A percentile compares a stretch with the other conserved stretches of the same genome.
Conservation (phyloP, 129 eudicot genomes). For the Chrysanthemum seticuspe region DNA sequence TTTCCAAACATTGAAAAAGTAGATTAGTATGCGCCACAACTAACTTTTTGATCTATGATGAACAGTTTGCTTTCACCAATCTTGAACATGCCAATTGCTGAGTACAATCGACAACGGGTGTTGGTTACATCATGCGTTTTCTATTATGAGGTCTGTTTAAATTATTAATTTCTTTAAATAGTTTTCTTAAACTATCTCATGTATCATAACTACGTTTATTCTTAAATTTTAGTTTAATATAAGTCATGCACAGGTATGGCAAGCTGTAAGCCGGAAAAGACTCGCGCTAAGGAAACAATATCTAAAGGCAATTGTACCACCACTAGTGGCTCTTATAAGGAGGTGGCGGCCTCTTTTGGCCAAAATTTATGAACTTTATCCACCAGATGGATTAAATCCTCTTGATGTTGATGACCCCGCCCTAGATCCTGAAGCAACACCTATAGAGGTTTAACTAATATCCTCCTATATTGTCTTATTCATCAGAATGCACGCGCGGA, state of each 20-base stretch:
- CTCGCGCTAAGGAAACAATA: conserved; percentile 73
- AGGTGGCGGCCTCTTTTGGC: conserved; percentile 92
- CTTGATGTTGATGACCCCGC: conserved; percentile 76
- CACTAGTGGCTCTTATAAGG: conserved; percentile 75
- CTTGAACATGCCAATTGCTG: conserved; percentile 82
- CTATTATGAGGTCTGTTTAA: conserved; percentile 70
- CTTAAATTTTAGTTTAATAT: conserved; percentile 1
- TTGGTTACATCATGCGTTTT: conserved; percentile 82
- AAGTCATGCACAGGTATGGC: conserved; percentile 65
- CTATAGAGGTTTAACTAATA: conserved; percentile 58
- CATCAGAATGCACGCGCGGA: neutral
- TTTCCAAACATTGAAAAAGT: neutral
- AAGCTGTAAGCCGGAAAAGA: conserved; percentile 68
- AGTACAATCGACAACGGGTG: conserved; percentile 84
- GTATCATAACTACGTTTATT: conserved; percentile 3
- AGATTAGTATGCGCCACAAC: conserved; percentile 1
- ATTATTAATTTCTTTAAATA: neutral
- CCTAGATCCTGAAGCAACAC: conserved; percentile 70
- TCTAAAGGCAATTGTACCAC: conserved; percentile 78
- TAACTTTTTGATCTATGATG: conserved; percentile 23
- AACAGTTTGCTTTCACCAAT: conserved; percentile 90
- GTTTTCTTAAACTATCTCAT: neutral
- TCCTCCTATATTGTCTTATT: neutral
- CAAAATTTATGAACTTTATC: conserved; percentile 78
- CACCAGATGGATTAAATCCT: conserved; percentile 75